These are phyloP conservation scores for Pseudogymnoascus sp. DNA, from an alignment of 2,329 filamentous ascomycete genomes.

Conservation along the genomic window DNA sequence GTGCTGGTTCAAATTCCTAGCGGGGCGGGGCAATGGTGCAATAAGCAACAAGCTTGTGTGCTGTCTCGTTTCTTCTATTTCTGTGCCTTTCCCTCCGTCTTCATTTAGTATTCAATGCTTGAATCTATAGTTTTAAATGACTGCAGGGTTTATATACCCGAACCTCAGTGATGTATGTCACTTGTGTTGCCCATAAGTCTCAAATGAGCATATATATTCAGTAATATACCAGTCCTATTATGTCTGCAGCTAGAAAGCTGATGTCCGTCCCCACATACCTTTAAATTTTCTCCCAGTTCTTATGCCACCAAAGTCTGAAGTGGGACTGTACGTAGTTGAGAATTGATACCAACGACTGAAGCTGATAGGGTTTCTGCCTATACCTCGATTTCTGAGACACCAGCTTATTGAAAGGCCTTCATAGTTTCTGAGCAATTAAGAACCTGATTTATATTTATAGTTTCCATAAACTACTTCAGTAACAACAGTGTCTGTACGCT, in stretches of 20 bases:
- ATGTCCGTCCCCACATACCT: neutral
- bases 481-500: neutral
- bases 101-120: neutral
- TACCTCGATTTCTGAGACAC: neutral
- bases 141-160: neutral
- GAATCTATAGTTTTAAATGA: neutral
- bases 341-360: neutral
- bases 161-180: neutral
- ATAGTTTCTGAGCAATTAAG: neutral
- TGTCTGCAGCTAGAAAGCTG: neutral
- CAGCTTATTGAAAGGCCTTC: neutral
- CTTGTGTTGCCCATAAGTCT: neutral
- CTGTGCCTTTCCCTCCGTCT: neutral
- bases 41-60: neutral
- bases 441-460: neutral
- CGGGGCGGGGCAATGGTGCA: neutral
- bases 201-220: neutral
- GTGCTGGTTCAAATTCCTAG: neutral
- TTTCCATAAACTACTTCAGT: neutral
- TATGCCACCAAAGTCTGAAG: neutral
- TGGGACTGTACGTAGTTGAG: neutral
- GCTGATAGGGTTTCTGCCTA: neutral
- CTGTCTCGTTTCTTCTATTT: neutral
- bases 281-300: neutral
- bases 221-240: slow-evolving; percentile 1